phyloP scores from a whole-genome alignment of 1,139 yeast species.

The Tardiomyces digboiensis region DNA sequence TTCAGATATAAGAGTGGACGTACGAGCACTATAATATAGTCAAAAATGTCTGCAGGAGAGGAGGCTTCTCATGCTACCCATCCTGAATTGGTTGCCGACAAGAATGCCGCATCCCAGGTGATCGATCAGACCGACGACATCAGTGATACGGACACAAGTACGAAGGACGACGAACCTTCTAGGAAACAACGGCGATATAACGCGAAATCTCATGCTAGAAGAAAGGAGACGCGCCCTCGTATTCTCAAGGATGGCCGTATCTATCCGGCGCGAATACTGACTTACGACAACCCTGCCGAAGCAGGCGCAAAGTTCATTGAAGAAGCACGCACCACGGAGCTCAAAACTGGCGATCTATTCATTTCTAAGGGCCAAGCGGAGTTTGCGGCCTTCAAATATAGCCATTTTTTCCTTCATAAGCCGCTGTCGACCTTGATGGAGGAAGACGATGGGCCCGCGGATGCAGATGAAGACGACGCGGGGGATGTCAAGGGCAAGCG shows the following conservation, averaged over 20 bases:
- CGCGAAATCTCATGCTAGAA: not conserved
- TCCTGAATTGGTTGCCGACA: no score
- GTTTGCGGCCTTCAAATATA: not conserved
- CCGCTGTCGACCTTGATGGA: not conserved
- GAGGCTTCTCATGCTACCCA: no score
- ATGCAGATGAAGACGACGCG: not conserved
- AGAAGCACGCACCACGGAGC: not conserved
- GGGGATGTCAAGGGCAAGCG: not conserved
- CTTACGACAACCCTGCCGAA: not conserved
- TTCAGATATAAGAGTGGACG: no score
- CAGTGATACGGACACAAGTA: no score
- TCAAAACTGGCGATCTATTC: not conserved
- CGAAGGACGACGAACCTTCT: no score
- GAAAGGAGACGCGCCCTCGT: not conserved
- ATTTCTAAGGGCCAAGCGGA: not conserved
- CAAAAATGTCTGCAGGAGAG: no score
- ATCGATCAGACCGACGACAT: no score
- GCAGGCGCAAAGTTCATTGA: not conserved
- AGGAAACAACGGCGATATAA: no score
- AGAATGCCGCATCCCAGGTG: no score
- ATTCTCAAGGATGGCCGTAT: not conserved
- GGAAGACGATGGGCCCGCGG: conserved; percentile 1
- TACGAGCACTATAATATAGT: no score
- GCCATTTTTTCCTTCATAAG: not conserved
- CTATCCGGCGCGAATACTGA: not conserved